Evolutionary conservation across 257 asterid species (phyloP).

Genomic region (Nicotiana attenuata): DNA sequence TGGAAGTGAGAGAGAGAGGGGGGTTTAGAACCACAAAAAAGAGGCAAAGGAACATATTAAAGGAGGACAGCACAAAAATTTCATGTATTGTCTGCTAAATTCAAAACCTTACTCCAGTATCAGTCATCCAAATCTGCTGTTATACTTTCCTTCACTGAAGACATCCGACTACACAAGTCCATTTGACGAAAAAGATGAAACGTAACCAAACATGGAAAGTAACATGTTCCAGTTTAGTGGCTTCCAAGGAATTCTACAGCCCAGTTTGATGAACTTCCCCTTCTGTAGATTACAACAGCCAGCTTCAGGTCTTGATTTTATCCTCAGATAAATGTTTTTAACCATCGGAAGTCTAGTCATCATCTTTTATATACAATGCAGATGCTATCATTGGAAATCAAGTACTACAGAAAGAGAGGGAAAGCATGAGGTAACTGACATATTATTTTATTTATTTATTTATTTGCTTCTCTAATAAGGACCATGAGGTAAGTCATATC

Average conservation of each 20-base stretch:
- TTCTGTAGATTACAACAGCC: background rate
- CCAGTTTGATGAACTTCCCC: background rate
- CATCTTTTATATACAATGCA: background rate
- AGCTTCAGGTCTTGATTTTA: background rate
- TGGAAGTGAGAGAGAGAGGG: slow-evolving; percentile 30
- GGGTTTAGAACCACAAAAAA: background rate
- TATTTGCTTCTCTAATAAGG: no score
- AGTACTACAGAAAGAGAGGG: no score
- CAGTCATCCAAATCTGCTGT: background rate
- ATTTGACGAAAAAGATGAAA: background rate
- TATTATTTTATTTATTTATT: no score
- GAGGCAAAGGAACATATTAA: background rate
- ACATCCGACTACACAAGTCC: background rate
- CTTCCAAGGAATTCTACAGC: background rate
- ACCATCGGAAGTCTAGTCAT: no score
- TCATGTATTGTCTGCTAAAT: background rate
- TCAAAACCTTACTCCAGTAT: background rate
- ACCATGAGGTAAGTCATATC: no score
- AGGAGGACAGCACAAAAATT: background rate
- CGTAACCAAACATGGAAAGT: background rate
- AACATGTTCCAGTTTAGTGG: background rate
- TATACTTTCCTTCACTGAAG: background rate
- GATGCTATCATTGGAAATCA: background rate
- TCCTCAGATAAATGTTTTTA: background rate
- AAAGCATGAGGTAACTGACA: no score